Conservation (phyloP, 2,329 filamentous ascomycete genomes). For the Keithomyces neogunnii region DNA sequence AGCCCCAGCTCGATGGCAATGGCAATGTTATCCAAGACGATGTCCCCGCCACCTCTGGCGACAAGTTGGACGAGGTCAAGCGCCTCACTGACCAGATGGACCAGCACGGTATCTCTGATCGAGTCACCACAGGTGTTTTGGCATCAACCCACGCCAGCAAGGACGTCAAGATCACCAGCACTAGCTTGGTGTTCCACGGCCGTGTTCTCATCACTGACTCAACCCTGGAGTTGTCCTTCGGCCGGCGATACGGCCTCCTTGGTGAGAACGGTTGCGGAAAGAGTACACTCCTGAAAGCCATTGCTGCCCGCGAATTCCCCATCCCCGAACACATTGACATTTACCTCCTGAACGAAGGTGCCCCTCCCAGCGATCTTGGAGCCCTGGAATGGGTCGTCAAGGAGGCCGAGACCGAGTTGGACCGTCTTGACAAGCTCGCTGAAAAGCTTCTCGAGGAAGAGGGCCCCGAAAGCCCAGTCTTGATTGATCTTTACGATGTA, state of each 20-base stretch:
- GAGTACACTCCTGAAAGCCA: slow-evolving; percentile 93
- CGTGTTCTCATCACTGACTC: slow-evolving; percentile 92
- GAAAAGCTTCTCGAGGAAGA: slow-evolving; percentile 88
- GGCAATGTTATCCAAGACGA: slow-evolving; percentile 49
- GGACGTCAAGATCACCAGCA: slow-evolving; percentile 95
- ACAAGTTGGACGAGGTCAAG: slow-evolving; percentile 73
- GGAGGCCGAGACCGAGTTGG: slow-evolving; percentile 89
- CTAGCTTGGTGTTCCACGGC: slow-evolving; percentile 94
- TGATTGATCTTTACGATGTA: slow-evolving; percentile 95
- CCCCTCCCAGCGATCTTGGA: slow-evolving; percentile 77
- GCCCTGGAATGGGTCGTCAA: slow-evolving; percentile 95
- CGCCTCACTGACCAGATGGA: slow-evolving; percentile 90
- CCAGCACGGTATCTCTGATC: slow-evolving; percentile 90
- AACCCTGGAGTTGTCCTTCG: slow-evolving; percentile 86
- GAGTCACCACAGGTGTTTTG: slow-evolving; percentile 95
- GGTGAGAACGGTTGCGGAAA: slow-evolving; percentile 99
- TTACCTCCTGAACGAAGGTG: slow-evolving; percentile 96
- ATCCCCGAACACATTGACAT: slow-evolving; percentile 96
- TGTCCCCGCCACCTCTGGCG: slow-evolving; percentile 59
- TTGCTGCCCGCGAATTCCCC: slow-evolving; percentile 87
- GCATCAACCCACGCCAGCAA: slow-evolving; percentile 75
- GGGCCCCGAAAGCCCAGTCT: slow-evolving; percentile 79
- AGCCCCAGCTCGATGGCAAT: slow-evolving; percentile 55
- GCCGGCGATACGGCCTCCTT: slow-evolving; percentile 85
- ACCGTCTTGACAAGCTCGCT: slow-evolving; percentile 77